A percentile compares a stretch with the other conserved stretches of the same genome.
phyloP scores from a whole-genome alignment of 2,329 filamentous ascomycete species.

The Colletotrichum neosansevieriae region DNA sequence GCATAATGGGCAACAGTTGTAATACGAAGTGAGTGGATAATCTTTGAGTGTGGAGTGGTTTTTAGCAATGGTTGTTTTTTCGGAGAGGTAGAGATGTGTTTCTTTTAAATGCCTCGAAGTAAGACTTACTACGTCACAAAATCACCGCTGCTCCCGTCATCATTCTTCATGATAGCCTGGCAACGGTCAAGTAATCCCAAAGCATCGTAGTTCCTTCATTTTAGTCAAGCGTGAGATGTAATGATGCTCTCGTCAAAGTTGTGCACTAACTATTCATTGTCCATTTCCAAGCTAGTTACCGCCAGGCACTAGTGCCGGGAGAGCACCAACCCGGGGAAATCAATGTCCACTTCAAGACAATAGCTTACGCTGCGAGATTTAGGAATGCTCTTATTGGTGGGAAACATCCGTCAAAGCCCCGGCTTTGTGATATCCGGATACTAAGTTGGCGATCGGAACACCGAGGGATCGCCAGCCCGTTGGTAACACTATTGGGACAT shows the following conservation, averaged over 20 bases:
- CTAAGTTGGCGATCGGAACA: constrained; percentile 15
- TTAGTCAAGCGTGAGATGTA: background rate
- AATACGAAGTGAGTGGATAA: background rate
- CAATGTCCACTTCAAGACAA: constrained; percentile 3
- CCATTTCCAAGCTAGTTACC: background rate
- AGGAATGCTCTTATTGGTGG: constrained; percentile 10
- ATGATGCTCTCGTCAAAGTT: constrained; percentile 29
- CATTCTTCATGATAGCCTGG: background rate
- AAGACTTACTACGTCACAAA: too few species aligned
- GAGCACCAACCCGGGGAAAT: constrained; percentile 22
- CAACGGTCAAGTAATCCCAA: background rate
- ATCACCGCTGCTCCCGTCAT: too few species aligned
- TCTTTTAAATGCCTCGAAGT: background rate
- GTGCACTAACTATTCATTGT: constrained; percentile 9
- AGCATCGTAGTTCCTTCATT: background rate
- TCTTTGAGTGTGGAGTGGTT: background rate
- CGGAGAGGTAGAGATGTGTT: background rate
- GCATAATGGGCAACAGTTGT: constrained; percentile 42
- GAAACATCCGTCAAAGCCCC: constrained; percentile 5
- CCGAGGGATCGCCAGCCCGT: background rate
- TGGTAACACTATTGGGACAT: background rate
- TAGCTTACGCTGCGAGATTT: constrained; percentile 4
- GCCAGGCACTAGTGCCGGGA: constrained; percentile 31
- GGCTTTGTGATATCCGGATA: constrained; percentile 5
- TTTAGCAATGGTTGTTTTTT: background rate